Base-by-base conservation (phyloP, 371 early-diverging fungal species). In the Mucor racemosus region DNA sequence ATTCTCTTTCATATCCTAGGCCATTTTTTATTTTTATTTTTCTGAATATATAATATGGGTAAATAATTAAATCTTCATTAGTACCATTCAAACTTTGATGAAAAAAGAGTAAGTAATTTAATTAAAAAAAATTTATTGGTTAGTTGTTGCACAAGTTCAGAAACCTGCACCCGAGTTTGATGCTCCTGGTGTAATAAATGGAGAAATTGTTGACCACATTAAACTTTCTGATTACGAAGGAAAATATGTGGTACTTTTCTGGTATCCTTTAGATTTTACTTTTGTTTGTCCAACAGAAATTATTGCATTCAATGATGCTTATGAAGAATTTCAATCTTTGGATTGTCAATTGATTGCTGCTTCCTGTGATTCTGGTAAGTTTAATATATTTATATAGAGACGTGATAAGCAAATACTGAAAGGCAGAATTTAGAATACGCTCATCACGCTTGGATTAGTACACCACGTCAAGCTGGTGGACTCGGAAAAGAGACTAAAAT, bases 161-260 rank as follows among this genome's bases (percentile, higher is more conserved):
- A 84, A 85, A 64, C 75, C 78, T 44, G 92, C 92, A 65, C 94
- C 94, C 63, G 78, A 80, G 62, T 93, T 91, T 84, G 85, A 80
- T 39, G 90, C 90, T 58, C 78, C 81, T 38, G 91, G 90, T 60
- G 85, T 92, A 36, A 80, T 90, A 54, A 81, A 90, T 71, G 91
- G 90, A 50, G 84, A 81, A 72, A 88, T 94, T 85, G 86, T 87
- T 76, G 79, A 86, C 64, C 31, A 42, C 7, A 78, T 97, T 46
- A 89, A 91, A 38, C 81, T 95, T 55, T 82, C 85, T 26, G 92
- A 95, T 81, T 97, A 91, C 88, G 91, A 90, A 85, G 96, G 96
- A 75, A 84, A 77, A 65, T 83, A 77, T 65, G 72, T 83, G 11
- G 76, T 83, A 26, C 71, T 83, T 58, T 74, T 82, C 33, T 71